Conservation (phyloP, 2,329 filamentous ascomycete genomes). For the Stemphylium vesicarium region DNA sequence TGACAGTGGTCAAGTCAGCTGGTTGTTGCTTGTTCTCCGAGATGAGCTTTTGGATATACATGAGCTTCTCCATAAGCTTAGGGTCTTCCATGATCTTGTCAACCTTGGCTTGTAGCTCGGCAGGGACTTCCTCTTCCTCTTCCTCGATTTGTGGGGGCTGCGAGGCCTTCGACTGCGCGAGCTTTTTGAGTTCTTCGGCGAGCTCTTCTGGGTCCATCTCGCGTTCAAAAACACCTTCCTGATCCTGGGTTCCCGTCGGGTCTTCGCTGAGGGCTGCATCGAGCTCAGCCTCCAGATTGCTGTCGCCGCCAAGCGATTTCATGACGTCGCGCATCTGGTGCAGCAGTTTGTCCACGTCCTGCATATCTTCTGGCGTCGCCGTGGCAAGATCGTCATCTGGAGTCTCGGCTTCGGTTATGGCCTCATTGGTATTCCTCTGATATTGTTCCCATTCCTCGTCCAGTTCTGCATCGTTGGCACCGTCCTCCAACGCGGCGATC, state of each 20-base stretch:
- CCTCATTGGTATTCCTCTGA: slow-evolving; percentile 18
- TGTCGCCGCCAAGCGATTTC: slow-evolving; percentile 28
- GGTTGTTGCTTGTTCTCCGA: slow-evolving; percentile 18
- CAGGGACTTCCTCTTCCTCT: slow-evolving; percentile 30
- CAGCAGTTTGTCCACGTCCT: slow-evolving; percentile 32
- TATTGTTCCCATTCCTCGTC: slow-evolving; percentile 21
- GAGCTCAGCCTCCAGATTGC: slow-evolving; percentile 30
- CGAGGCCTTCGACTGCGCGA: slow-evolving; percentile 18
- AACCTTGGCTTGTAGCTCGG: slow-evolving; percentile 41
- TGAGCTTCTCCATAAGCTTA: slow-evolving; percentile 41
- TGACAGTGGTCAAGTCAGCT: slow-evolving; percentile 23
- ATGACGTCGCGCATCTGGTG: slow-evolving; percentile 37
- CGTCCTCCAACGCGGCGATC: slow-evolving; percentile 18
- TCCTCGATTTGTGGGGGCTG: slow-evolving; percentile 12
- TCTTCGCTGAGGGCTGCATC: slow-evolving; percentile 29
- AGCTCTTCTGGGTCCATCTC: slow-evolving; percentile 33
- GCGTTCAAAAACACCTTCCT: slow-evolving; percentile 24
- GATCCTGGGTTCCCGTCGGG: slow-evolving; percentile 7
- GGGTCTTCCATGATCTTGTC: slow-evolving; percentile 46
- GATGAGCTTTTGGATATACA: slow-evolving; percentile 38
- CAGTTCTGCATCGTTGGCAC: slow-evolving; percentile 14
- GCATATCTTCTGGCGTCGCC: slow-evolving; percentile 16
- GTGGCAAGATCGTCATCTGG: slow-evolving; percentile 13
- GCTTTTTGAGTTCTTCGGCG: slow-evolving; percentile 29
- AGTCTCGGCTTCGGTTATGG: slow-evolving; percentile 12